A percentile compares a stretch with the other conserved stretches of the same genome.
Conservation (phyloP, 2,329 filamentous ascomycete genomes). For the Sarocladium oryzae region DNA sequence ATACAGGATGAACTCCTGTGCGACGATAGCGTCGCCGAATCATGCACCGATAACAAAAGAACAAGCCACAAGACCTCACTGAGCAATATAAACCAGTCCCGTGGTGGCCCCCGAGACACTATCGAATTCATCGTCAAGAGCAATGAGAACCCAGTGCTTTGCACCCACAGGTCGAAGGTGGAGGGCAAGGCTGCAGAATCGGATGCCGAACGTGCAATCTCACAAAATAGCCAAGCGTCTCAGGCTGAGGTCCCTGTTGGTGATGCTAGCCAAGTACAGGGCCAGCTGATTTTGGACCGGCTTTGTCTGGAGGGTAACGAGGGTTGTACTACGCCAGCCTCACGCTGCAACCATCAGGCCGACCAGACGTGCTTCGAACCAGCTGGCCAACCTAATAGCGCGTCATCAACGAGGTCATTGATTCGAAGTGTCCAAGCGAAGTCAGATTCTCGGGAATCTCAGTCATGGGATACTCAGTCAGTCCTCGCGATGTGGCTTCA, state of each 20-base stretch:
- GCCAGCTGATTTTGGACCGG: too few relatives aligned
- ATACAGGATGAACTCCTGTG: slow-evolving; percentile 52
- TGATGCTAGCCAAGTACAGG: too few relatives aligned
- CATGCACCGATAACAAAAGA: slow-evolving; percentile 18
- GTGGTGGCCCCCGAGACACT: slow-evolving; percentile 40
- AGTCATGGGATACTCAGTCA: slow-evolving; percentile 27
- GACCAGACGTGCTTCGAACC: too few relatives aligned
- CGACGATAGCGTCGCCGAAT: slow-evolving; percentile 32
- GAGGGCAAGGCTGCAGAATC: background rate
- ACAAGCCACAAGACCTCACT: slow-evolving; percentile 21
- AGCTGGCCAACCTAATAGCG: background rate
- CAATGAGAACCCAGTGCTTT: background rate
- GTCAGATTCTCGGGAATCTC: slow-evolving; percentile 15
- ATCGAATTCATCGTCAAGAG: slow-evolving; percentile 26
- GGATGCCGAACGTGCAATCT: background rate
- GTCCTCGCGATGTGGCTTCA: slow-evolving; percentile 31
- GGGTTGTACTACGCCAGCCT: too few relatives aligned
- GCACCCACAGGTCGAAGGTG: background rate
- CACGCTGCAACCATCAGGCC: too few relatives aligned
- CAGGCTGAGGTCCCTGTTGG: too few relatives aligned
- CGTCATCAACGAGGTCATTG: background rate
- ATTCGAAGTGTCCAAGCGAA: background rate
- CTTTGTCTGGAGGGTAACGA: too few relatives aligned
- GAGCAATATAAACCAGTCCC: slow-evolving; percentile 22
- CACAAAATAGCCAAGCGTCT: too few relatives aligned